Percentiles rank a stretch among this genome's conserved stretches.
These are phyloP conservation scores for Saccharomycopsis phalli DNA, from an alignment of 1,139 yeast species.

Conservation along the genomic window DNA sequence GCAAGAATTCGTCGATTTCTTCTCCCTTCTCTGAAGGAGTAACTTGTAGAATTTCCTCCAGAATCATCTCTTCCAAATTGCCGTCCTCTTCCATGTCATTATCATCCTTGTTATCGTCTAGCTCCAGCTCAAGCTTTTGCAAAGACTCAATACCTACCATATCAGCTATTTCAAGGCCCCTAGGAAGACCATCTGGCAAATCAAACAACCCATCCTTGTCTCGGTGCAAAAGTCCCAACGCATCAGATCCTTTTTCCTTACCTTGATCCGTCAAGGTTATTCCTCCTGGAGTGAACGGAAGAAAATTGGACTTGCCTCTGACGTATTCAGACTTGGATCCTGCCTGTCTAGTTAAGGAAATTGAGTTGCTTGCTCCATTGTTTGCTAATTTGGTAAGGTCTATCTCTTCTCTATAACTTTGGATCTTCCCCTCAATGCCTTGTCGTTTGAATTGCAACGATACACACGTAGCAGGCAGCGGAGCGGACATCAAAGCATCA, in stretches of 20 bases:
- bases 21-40: not conserved
- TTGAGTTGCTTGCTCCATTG: constrained; percentile 57
- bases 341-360: constrained; percentile 63
- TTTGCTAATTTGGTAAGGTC: constrained; percentile 40
- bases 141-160: constrained; percentile 3
- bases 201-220: constrained; percentile 72
- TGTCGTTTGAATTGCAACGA: constrained; percentile 52
- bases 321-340: constrained; percentile 54
- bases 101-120: constrained; percentile 16
- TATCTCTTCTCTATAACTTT: constrained; percentile 53
- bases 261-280: constrained; percentile 31
- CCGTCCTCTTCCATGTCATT: constrained; percentile 24
- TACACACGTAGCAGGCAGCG: constrained; percentile 47
- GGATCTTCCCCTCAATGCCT: constrained; percentile 68
- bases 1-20: constrained; percentile 71
- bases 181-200: constrained; percentile 68
- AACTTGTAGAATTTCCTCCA: constrained; percentile 20
- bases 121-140: not conserved
- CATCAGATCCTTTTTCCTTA: constrained; percentile 26
- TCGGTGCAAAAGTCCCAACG: constrained; percentile 45
- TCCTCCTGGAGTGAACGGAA: constrained; percentile 97
- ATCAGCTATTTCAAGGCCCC: constrained; percentile 46
- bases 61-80: constrained; percentile 23
- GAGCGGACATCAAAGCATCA: constrained; percentile 39
- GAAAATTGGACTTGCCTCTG: constrained; percentile 61